These are phyloP conservation scores for Chytridium lagenaria DNA, from an alignment of 371 early-diverging fungal genomes.

Conservation along the genomic window DNA sequence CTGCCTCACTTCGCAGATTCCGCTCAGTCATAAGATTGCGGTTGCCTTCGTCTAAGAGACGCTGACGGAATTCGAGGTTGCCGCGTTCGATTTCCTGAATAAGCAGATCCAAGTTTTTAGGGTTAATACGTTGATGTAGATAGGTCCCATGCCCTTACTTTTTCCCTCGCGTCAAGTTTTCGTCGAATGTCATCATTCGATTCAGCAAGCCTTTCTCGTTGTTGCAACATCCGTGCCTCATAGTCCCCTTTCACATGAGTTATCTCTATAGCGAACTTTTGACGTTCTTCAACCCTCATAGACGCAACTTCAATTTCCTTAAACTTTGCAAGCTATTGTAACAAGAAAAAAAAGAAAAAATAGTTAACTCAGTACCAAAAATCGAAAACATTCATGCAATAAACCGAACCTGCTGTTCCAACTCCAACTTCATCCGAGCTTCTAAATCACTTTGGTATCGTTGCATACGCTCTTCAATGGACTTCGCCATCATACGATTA, in stretches of 20 bases:
- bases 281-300: conserved; percentile 50
- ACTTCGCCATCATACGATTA: conserved; percentile 18
- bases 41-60: conserved; percentile 46
- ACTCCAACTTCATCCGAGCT: conserved; percentile 32
- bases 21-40: conserved; percentile 40
- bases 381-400: neutral
- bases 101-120: neutral
- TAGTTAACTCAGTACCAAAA: too few species aligned
- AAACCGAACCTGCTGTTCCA: conserved; percentile 41
- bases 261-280: conserved; percentile 36
- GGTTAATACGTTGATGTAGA: too few species aligned
- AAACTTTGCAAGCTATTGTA: conserved; percentile 41
- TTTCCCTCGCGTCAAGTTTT: conserved; percentile 44
- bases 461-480: conserved; percentile 48
- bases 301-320: conserved; percentile 52
- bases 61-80: conserved; percentile 51
- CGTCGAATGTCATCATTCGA: conserved; percentile 31
- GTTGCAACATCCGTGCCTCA: conserved; percentile 37
- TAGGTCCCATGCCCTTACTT: conserved; percentile 25
- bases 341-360: neutral
- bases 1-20: conserved; percentile 46
- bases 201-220: conserved; percentile 19
- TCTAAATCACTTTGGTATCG: conserved; percentile 53
- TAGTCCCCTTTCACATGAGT: conserved; percentile 33
- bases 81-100: conserved; percentile 43